Percentiles rank a stretch among this genome's conserved stretches.
Conservation (phyloP, 2,329 filamentous ascomycete species). For the Didymella glomerata region DNA sequence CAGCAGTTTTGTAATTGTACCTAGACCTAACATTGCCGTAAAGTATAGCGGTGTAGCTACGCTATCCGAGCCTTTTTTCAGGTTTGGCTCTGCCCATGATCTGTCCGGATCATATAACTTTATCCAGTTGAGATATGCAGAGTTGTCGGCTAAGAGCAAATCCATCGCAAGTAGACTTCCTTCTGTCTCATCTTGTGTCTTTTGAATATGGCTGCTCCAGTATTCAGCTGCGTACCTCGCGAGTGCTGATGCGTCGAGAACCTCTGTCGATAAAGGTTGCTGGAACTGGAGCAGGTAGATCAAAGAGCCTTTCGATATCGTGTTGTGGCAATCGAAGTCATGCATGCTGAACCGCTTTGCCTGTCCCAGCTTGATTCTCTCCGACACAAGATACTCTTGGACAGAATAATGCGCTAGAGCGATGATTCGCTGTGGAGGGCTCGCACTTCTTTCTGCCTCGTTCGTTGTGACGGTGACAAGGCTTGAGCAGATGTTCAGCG, state of each 20-base stretch:
- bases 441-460: background rate
- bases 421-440: slow-evolving; percentile 12
- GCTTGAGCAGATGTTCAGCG: slow-evolving; percentile 43
- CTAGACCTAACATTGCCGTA: too few relatives aligned
- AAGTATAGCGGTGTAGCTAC: too few relatives aligned
- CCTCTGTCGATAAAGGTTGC: slow-evolving; percentile 14
- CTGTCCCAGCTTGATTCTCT: slow-evolving; percentile 32
- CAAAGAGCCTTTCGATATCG: slow-evolving; percentile 36
- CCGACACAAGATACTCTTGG: slow-evolving; percentile 47
- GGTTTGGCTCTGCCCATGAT: too few relatives aligned
- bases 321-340: slow-evolving; percentile 27
- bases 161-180: slow-evolving; percentile 20
- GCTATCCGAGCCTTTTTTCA: too few relatives aligned
- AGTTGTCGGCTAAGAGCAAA: slow-evolving; percentile 23
- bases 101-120: slow-evolving; percentile 30
- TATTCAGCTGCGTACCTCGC: slow-evolving; percentile 41
- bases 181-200: slow-evolving; percentile 22
- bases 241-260: slow-evolving; percentile 23
- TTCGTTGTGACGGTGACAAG: slow-evolving; percentile 36
- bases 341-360: slow-evolving; percentile 37
- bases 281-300: slow-evolving; percentile 40
- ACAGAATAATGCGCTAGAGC: slow-evolving; percentile 48
- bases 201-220: slow-evolving; percentile 36
- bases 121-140: slow-evolving; percentile 34
- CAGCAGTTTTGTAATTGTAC: too few relatives aligned